phyloP scores from a whole-genome alignment of 1,284 basidiomycete species.

The Ceratobasidium sp. region DNA sequence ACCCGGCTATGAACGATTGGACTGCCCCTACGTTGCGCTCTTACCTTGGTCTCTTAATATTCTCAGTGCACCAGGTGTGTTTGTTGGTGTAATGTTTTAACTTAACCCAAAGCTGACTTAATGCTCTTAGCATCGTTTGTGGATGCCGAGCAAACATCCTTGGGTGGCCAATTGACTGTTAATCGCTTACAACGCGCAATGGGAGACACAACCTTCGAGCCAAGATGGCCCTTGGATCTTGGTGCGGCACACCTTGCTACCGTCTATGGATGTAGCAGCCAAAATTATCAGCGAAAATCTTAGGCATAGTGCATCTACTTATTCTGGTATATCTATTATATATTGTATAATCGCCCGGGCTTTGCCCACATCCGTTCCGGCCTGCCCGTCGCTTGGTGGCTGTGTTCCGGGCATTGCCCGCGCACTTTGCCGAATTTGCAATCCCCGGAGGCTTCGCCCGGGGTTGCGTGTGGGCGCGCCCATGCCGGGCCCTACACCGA shows the following conservation, averaged over 20 bases:
- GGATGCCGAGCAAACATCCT: conserved; percentile 6
- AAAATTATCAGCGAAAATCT: not conserved
- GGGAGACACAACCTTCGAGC: conserved; percentile 18
- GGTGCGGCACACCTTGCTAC: conserved; percentile 17
- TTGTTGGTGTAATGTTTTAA: too few species aligned
- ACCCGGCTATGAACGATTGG: conserved; percentile 2
- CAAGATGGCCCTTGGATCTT: conserved; percentile 33
- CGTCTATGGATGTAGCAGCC: conserved; percentile 15
- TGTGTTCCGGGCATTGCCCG: too few species aligned
- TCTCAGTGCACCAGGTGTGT: conserved; percentile 25
- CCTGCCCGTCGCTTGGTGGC: too few species aligned
- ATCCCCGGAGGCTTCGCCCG: too few species aligned
- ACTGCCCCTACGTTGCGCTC: not conserved
- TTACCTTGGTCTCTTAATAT: not conserved
- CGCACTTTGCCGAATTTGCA: too few species aligned
- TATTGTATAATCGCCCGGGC: too few species aligned
- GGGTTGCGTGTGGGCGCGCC: too few species aligned
- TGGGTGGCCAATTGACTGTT: conserved; percentile 18
- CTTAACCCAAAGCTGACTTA: not conserved
- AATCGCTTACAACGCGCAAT: conserved; percentile 26
- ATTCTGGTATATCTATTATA: too few species aligned
- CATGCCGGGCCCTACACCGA: too few species aligned
- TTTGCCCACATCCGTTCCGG: too few species aligned
- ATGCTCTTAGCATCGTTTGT: not conserved
- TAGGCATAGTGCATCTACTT: not conserved